Percentiles rank a stretch among this genome's conserved stretches.
These are phyloP conservation scores for Smittium culicis DNA, from an alignment of 371 early-diverging fungal species.

Conservation along the genomic window DNA sequence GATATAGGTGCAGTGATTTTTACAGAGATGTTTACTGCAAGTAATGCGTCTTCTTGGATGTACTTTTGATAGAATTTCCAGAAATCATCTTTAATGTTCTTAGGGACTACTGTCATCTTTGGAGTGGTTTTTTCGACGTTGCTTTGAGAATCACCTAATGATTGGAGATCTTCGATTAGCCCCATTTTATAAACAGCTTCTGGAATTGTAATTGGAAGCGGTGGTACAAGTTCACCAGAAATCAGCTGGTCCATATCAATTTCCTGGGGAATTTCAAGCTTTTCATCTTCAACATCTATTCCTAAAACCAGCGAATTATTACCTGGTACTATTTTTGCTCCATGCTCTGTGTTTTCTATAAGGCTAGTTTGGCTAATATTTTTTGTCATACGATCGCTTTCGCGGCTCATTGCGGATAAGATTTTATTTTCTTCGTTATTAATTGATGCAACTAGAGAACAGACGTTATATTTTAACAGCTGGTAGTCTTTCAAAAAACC, in stretches of 20 bases:
- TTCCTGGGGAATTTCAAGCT: background rate
- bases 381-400: conserved; percentile 1
- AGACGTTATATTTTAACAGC: conserved; percentile 11
- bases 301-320: background rate
- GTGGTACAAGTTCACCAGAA: conserved; percentile 9
- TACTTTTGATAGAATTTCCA: conserved; percentile 7
- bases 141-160: conserved; percentile 1
- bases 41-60: conserved; percentile 6
- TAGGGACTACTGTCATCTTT: conserved; percentile 5
- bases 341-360: background rate
- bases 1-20: conserved; percentile 1
- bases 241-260: conserved; percentile 5
- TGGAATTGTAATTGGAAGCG: conserved; percentile 11
- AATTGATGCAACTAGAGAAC: conserved; percentile 3
- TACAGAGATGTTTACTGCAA: conserved; percentile 9
- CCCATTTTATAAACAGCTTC: conserved; percentile 10
- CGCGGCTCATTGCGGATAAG: background rate
- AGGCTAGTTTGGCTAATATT: conserved; percentile 1
- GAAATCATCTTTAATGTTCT: background rate
- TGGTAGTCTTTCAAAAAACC: conserved; percentile 14
- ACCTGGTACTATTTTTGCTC: background rate
- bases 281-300: background rate
- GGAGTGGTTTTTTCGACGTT: background rate
- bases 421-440: background rate
- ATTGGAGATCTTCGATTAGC: conserved; percentile 3